phyloP scores from a whole-genome alignment of 2,329 filamentous ascomycete genomes.

The Corynespora cassiicola region DNA sequence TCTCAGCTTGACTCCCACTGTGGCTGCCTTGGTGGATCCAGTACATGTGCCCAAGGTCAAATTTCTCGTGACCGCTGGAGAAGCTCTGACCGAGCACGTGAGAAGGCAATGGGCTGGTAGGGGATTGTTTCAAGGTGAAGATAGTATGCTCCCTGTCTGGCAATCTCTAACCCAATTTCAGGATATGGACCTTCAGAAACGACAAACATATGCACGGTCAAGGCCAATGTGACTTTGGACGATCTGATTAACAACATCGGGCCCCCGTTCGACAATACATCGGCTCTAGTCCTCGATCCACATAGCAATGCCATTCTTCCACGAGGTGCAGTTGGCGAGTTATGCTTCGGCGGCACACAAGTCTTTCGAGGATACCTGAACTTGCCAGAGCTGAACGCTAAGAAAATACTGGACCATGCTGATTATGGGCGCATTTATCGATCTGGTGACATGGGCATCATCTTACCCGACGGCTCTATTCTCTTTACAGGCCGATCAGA shows the following conservation, averaged over 20 bases:
- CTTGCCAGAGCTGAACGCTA: slow-evolving; percentile 64
- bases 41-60: slow-evolving; percentile 71
- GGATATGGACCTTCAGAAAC: slow-evolving; percentile 84
- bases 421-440: slow-evolving; percentile 77
- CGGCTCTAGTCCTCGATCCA: slow-evolving; percentile 67
- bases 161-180: slow-evolving; percentile 10
- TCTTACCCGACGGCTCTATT: slow-evolving; percentile 78
- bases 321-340: slow-evolving; percentile 76
- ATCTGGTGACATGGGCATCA: slow-evolving; percentile 80
- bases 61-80: slow-evolving; percentile 82
- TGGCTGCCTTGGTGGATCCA: slow-evolving; percentile 77
- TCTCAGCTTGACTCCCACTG: slow-evolving; percentile 84
- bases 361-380: slow-evolving; percentile 77
- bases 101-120: slow-evolving; percentile 70
- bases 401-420: slow-evolving; percentile 74
- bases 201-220: slow-evolving; percentile 85
- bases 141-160: slow-evolving; percentile 4
- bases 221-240: slow-evolving; percentile 60
- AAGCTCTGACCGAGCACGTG: slow-evolving; percentile 77
- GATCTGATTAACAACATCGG: slow-evolving; percentile 81
- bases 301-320: slow-evolving; percentile 59
- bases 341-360: slow-evolving; percentile 87
- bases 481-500: slow-evolving; percentile 76
- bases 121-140: slow-evolving; percentile 72
- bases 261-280: slow-evolving; percentile 75